Conservation (phyloP, 306 rosid species). For the Lathyrus tuberosus region DNA sequence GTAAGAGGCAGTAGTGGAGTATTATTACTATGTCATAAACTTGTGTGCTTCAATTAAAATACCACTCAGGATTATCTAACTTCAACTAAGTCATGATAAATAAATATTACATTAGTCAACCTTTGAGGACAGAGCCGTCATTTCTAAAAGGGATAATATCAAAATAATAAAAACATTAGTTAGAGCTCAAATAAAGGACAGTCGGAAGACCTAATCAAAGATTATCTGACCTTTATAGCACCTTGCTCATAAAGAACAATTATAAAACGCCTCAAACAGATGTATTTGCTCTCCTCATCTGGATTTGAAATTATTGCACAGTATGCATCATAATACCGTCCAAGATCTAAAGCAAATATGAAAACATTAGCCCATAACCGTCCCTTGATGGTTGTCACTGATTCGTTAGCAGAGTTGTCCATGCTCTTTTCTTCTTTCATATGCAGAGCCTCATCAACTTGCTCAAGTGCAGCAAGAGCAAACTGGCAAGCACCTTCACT, state of each 20-base stretch:
- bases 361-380: conserved; percentile 94
- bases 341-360: conserved; percentile 85
- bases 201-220: conserved; percentile 25
- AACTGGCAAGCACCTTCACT: conserved; percentile 93
- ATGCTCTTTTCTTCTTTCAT: conserved; percentile 43
- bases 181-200: conserved; percentile 16
- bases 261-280: conserved; percentile 92
- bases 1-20: not conserved
- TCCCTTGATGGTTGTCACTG: conserved; percentile 72
- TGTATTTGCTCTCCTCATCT: conserved; percentile 88
- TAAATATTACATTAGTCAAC: conserved; percentile 24
- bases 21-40: not conserved
- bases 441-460: conserved; percentile 75
- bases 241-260: conserved; percentile 80
- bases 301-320: conserved; percentile 97
- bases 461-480: conserved; percentile 98
- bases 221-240: conserved; percentile 71
- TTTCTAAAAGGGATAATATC: conserved; percentile 1
- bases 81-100: not conserved
- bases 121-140: conserved; percentile 21
- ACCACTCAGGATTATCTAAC: conserved; percentile 14
- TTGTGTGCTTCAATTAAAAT: conserved; percentile 14
- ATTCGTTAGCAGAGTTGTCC: conserved; percentile 54
- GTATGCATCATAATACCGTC: conserved; percentile 77
- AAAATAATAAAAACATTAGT: conserved; percentile 11